phyloP scores from a whole-genome alignment of 2,329 filamentous ascomycete species.

The Penicillium sp. region DNA sequence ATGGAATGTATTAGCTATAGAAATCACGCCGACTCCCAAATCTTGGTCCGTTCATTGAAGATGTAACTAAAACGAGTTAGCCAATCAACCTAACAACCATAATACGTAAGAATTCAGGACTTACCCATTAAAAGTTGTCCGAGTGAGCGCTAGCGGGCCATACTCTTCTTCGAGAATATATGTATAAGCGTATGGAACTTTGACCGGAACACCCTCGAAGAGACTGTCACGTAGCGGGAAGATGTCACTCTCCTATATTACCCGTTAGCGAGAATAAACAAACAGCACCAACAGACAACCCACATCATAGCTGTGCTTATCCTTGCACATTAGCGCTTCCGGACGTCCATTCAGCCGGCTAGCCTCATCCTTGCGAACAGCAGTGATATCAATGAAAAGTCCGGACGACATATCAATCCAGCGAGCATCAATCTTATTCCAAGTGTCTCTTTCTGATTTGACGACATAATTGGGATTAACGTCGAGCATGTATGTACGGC shows the following conservation, averaged over 20 bases:
- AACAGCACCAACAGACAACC: conserved; percentile 4
- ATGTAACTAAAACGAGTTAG: conserved; percentile 27
- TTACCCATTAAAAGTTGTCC: conserved; percentile 46
- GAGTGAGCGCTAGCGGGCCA: conserved; percentile 48
- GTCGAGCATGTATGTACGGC: conserved; percentile 55
- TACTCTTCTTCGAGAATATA: conserved; percentile 57
- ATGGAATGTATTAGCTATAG: background rate
- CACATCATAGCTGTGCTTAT: conserved; percentile 53
- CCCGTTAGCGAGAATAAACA: background rate
- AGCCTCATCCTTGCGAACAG: conserved; percentile 49
- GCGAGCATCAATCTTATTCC: conserved; percentile 59
- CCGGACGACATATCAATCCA: conserved; percentile 61
- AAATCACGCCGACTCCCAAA: conserved; percentile 30
- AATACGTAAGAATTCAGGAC: conserved; percentile 1
- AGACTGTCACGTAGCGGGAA: conserved; percentile 56
- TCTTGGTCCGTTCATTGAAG: conserved; percentile 33
- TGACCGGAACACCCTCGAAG: conserved; percentile 55
- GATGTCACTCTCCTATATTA: conserved; percentile 48
- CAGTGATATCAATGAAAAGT: conserved; percentile 62
- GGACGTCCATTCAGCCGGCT: conserved; percentile 38
- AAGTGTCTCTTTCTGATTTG: conserved; percentile 44
- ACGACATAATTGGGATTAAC: conserved; percentile 57
- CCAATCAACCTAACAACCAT: background rate
- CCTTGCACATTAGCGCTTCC: conserved; percentile 56
- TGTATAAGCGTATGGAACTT: conserved; percentile 57